Base-by-base conservation (phyloP, 805 yeast genomes). In the Sugiyamaella qingdaonensis region DNA sequence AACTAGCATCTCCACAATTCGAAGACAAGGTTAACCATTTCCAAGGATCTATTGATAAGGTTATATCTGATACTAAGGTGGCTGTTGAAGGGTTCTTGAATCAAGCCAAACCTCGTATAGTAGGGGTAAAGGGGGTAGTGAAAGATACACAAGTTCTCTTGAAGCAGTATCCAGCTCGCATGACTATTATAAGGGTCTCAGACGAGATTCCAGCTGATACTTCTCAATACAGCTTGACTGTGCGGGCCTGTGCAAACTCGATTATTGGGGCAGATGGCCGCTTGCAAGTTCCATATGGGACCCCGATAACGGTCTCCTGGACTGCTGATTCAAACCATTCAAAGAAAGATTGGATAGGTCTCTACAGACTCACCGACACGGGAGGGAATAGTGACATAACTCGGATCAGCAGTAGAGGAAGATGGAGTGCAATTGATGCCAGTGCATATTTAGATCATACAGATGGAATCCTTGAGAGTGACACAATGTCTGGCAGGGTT, bases 291-390 rank as follows among this genome's bases (percentile, higher is more conserved):
- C 58, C 55, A 14, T 53, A 49, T 32, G 90, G 89, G 1, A 66
- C 72, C 7, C 79, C 85, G 1, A 75, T 87, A 24, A 64, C 64
- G 18, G 76, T 85, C 2, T 62, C 68, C 18, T 87, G 86, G 84
- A 64, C 67, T 27, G 71, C 84, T 0, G 85, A 87, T 1, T 70
- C 68, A 2, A 55, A 62, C 21, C 81, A 78, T 57, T 69, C 79
- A 14, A 53, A 68, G 0, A 74, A 72, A 42, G 91, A 86, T 64
- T 87, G 95, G 95, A 77, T 87, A 58, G 95, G 94, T 0, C 67
- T 87, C 31, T 87, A 87, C 68, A 78, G 79, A 51, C 77, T 85
- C 9, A 70, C 79, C 24, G 85, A 79, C 56, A 81, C 87, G 14
- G 77, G 82, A 3, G 27, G 16, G 4, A 72, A 72, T 34, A 78